Conservation (phyloP, 805 yeast species). For the Suhomyces canberraensis region DNA sequence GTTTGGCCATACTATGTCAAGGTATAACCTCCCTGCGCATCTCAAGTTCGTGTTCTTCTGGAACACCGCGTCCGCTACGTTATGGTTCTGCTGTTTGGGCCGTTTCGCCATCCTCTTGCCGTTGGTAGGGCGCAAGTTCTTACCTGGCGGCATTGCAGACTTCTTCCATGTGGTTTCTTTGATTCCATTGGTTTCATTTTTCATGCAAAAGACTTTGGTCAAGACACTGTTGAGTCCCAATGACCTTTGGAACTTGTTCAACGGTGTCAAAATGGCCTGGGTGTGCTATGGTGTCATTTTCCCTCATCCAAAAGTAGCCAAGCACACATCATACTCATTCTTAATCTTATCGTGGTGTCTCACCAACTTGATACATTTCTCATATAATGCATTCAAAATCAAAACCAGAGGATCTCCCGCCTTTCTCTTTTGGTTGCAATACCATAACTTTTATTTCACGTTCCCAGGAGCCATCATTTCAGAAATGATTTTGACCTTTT, state of each 20-base stretch:
- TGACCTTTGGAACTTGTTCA: slow-evolving; percentile 28
- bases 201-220: slow-evolving; percentile 14
- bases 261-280: slow-evolving; percentile 34
- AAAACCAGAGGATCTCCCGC: slow-evolving; percentile 35
- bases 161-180: slow-evolving; percentile 47
- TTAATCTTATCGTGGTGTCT: slow-evolving; percentile 38
- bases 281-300: slow-evolving; percentile 40
- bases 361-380: slow-evolving; percentile 28
- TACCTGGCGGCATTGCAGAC: slow-evolving; percentile 72
- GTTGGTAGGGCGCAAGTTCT: slow-evolving; percentile 58
- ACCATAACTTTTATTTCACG: slow-evolving; percentile 30
- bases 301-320: slow-evolving; percentile 41
- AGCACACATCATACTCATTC: slow-evolving; percentile 39
- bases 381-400: slow-evolving; percentile 33
- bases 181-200: slow-evolving; percentile 27
- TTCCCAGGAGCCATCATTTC: slow-evolving; percentile 31
- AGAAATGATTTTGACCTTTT: slow-evolving; percentile 34
- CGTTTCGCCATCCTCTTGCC: slow-evolving; percentile 56
- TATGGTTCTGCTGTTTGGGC: slow-evolving; percentile 48
- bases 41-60: slow-evolving; percentile 32
- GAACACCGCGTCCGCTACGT: slow-evolving; percentile 32
- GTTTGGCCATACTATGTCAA: too few species aligned
- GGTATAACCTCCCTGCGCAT: slow-evolving; percentile 30
- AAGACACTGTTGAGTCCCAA: slow-evolving; percentile 6
- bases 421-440: slow-evolving; percentile 36